Evolutionary conservation across 2,329 filamentous ascomycete species (phyloP).

Genomic region (Didymella exigua): DNA sequence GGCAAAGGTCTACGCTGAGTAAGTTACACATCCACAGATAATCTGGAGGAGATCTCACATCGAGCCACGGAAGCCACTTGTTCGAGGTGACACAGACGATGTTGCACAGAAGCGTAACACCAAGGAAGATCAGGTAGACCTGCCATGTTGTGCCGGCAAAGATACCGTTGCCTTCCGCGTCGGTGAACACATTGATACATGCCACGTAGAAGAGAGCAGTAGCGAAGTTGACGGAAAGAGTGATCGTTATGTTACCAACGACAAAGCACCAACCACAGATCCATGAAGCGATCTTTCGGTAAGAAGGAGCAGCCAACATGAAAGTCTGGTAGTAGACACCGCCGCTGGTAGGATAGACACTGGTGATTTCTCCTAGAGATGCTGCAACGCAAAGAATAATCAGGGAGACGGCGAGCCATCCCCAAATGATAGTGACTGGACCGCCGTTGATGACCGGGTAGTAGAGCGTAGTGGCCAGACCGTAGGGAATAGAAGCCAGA

Average conservation of each 20-base stretch:
- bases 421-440: conserved; percentile 73
- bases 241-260: conserved; percentile 81
- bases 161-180: conserved; percentile 53
- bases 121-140: conserved; percentile 57
- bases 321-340: conserved; percentile 82
- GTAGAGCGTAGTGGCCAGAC: conserved; percentile 70
- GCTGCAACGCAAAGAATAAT: conserved; percentile 72
- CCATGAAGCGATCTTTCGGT: conserved; percentile 70
- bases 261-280: conserved; percentile 78
- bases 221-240: conserved; percentile 81
- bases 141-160: conserved; percentile 53
- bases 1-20: conserved; percentile 64
- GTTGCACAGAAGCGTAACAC: conserved; percentile 57
- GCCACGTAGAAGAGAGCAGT: conserved; percentile 61
- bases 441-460: conserved; percentile 72
- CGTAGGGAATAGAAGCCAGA: conserved; percentile 75
- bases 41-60: conserved; percentile 61
- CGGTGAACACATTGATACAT: conserved; percentile 62
- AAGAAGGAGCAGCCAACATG: conserved; percentile 68
- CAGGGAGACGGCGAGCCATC: conserved; percentile 70
- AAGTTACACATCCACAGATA: conserved; percentile 25
- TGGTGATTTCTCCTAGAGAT: conserved; percentile 75
- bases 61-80: conserved; percentile 62
- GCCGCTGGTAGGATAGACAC: conserved; percentile 76
- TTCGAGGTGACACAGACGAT: conserved; percentile 59